Conservation (phyloP, 257 asterid genomes). For the Gentiana macrophylla region DNA sequence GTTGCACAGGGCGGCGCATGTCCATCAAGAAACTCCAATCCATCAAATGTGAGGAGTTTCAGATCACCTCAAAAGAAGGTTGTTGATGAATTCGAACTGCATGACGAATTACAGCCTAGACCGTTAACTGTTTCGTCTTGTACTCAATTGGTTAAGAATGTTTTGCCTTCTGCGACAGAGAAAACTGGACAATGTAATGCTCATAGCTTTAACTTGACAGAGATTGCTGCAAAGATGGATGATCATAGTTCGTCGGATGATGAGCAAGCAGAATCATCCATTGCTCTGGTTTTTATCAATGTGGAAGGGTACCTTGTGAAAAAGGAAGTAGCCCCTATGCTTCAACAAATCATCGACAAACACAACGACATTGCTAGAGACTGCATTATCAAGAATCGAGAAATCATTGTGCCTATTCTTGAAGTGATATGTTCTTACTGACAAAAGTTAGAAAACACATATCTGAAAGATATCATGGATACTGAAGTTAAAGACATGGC, state of each 20-base stretch:
- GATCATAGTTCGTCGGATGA: constrained; percentile 1
- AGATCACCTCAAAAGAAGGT: too few species aligned
- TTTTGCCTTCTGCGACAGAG: neutral
- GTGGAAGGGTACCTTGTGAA: constrained; percentile 6
- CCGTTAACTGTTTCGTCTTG: too few species aligned
- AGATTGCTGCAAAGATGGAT: constrained; percentile 2
- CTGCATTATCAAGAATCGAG: neutral
- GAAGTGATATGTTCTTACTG: constrained; percentile 5
- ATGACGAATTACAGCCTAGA: too few species aligned
- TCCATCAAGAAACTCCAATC: too few species aligned
- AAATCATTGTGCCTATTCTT: neutral
- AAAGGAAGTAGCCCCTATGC: constrained; percentile 8
- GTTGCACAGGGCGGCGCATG: too few species aligned
- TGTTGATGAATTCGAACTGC: too few species aligned
- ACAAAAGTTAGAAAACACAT: constrained; percentile 1
- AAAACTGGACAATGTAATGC: neutral
- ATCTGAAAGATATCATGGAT: neutral
- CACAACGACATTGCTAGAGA: constrained; percentile 14
- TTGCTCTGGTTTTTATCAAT: constrained; percentile 1
- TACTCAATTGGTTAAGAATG: too few species aligned
- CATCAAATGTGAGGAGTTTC: too few species aligned
- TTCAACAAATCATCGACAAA: neutral
- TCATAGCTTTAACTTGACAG: constrained; percentile 8
- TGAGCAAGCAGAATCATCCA: constrained; percentile 8
- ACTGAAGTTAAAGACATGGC: constrained; percentile 6